Conservation (phyloP, 164 flowering plant genomes). For the Houttuynia cordata region DNA sequence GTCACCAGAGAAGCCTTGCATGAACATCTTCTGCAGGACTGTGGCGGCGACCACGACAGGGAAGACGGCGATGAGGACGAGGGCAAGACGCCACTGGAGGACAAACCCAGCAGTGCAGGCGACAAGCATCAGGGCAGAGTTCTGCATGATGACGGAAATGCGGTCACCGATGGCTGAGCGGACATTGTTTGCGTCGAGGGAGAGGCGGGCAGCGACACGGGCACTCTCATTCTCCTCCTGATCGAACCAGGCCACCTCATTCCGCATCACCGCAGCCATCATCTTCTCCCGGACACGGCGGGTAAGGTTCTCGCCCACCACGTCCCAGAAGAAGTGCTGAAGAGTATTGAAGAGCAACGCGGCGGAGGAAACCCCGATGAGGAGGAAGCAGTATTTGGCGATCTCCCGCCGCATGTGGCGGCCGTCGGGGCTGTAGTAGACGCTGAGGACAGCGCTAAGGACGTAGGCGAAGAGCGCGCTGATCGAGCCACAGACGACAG, state of each 20-base stretch:
- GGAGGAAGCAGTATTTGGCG: constrained; percentile 68
- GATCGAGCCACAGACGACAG: constrained; percentile 75
- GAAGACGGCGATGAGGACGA: constrained; percentile 87
- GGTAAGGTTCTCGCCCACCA: constrained; percentile 90
- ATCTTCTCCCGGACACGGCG: constrained; percentile 87
- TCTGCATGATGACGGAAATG: constrained; percentile 93
- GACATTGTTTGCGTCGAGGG: constrained; percentile 92
- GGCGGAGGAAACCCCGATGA: constrained; percentile 88
- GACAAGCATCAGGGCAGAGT: constrained; percentile 85
- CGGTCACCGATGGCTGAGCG: constrained; percentile 96
- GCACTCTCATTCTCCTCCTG: constrained; percentile 92
- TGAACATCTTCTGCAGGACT: constrained; percentile 87
- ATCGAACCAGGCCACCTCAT: constrained; percentile 97
- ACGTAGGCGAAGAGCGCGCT: constrained; percentile 91
- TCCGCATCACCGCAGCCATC: constrained; percentile 73
- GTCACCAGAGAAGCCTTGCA: constrained; percentile 95
- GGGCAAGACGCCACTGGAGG: constrained; percentile 95
- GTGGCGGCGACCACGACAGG: constrained; percentile 96
- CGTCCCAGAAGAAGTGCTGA: constrained; percentile 91
- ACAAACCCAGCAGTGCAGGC: constrained; percentile 95
- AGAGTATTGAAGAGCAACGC: constrained; percentile 83
- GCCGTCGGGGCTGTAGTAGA: constrained; percentile 75
- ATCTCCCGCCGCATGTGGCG: constrained; percentile 70
- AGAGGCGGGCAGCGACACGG: constrained; percentile 72
- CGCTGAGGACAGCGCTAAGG: constrained; percentile 85